phyloP scores from a whole-genome alignment of 495 filamentous ascomycete species.

The Bacidia gigantensis region DNA sequence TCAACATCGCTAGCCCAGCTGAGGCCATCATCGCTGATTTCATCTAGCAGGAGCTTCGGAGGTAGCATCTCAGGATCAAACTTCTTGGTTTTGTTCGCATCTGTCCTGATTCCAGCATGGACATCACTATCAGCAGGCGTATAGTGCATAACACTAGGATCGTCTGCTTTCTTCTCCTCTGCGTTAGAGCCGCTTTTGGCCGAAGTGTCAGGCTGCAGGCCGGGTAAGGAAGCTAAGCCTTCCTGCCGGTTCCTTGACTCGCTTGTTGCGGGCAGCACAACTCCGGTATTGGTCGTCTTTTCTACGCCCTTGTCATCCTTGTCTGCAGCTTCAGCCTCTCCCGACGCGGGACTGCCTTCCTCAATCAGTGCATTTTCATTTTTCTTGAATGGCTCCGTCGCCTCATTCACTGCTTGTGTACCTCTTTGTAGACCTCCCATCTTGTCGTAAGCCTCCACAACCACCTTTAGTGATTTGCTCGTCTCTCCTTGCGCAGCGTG shows the following conservation, averaged over 20 bases:
- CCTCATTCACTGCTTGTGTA: background rate
- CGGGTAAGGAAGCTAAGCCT: background rate
- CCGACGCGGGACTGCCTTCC: background rate
- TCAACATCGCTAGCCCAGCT: slow-evolving; percentile 10
- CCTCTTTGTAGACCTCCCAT: background rate
- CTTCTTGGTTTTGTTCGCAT: background rate
- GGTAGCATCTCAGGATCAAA: background rate
- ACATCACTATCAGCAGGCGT: background rate
- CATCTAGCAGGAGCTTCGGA: slow-evolving; percentile 4
- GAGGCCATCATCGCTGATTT: slow-evolving; percentile 10
- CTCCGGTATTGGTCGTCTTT: background rate
- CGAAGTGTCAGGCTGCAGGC: background rate
- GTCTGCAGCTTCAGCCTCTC: background rate
- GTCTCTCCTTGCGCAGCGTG: background rate
- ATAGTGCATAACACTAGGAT: background rate
- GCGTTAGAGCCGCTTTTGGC: background rate
- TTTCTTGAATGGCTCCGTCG: background rate
- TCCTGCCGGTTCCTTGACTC: background rate
- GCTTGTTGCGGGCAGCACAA: background rate
- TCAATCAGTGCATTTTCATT: too few species aligned
- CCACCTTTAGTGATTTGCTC: background rate
- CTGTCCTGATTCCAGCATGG: too few species aligned
- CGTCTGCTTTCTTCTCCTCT: background rate
- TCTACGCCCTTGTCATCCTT: background rate
- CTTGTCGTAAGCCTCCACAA: background rate